These are phyloP conservation scores for Dacryopinax spathularia DNA, from an alignment of 768 basidiomycete species.

Conservation along the genomic window DNA sequence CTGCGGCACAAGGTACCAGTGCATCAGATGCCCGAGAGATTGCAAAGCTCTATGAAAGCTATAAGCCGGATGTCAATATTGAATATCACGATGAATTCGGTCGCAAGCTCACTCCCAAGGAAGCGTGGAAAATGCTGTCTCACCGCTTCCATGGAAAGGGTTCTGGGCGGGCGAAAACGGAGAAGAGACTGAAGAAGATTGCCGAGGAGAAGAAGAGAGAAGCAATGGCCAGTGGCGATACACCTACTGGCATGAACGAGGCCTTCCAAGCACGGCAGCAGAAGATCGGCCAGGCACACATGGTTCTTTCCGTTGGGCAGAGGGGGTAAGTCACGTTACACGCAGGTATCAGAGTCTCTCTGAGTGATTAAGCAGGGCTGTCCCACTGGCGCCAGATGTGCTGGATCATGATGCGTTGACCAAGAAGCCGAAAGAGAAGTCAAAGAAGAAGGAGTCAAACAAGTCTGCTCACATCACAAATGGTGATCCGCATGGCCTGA, in stretches of 20 bases:
- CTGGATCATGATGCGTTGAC: slow-evolving; percentile 65
- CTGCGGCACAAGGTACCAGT: slow-evolving; percentile 81
- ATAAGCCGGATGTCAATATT: slow-evolving; percentile 94
- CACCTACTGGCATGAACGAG: slow-evolving; percentile 84
- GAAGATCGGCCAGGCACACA: slow-evolving; percentile 90
- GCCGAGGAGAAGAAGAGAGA: slow-evolving; percentile 92
- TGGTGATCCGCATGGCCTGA: slow-evolving; percentile 26
- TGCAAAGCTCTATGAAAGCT: slow-evolving; percentile 73
- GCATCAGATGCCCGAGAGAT: slow-evolving; percentile 80
- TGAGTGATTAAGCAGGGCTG: slow-evolving; percentile 40
- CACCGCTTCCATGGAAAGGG: slow-evolving; percentile 99
- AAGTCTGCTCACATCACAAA: slow-evolving; percentile 32
- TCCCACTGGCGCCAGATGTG: slow-evolving; percentile 72
- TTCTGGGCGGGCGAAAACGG: slow-evolving; percentile 90
- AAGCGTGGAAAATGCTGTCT: slow-evolving; percentile 95
- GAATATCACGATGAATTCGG: slow-evolving; percentile 96
- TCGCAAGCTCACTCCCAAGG: slow-evolving; percentile 72
- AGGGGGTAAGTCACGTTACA: slow-evolving; percentile 46
- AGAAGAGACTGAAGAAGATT: slow-evolving; percentile 91
- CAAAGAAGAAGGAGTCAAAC: slow-evolving; percentile 49
- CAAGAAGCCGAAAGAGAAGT: slow-evolving; percentile 65
- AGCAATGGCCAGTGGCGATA: slow-evolving; percentile 90
- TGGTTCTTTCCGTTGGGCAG: slow-evolving; percentile 87
- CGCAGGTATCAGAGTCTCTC: background rate
- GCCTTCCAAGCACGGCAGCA: slow-evolving; percentile 90